Evolutionary conservation across 345 rosid genomes (phyloP).

Genomic region (Orychophragmus violaceus): DNA sequence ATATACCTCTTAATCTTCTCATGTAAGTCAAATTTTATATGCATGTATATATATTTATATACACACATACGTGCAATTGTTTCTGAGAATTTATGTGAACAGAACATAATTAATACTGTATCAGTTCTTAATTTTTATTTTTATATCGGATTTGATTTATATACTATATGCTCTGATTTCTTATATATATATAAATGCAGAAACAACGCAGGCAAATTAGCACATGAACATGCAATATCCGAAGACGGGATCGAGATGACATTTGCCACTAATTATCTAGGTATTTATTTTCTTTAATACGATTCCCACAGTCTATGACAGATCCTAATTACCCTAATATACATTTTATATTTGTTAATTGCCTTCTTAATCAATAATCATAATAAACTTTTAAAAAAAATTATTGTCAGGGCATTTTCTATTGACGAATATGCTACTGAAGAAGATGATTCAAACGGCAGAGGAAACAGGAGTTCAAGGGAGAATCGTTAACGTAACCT

Average conservation of each 20-base stretch:
- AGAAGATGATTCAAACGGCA: slow-evolving; percentile 76
- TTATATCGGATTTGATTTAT: not conserved
- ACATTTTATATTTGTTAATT: not conserved
- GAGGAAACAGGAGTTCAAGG: slow-evolving; percentile 57
- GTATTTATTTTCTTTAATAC: slow-evolving; percentile 32
- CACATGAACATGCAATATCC: slow-evolving; percentile 82
- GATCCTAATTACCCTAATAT: slow-evolving; percentile 14
- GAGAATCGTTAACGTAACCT: slow-evolving; percentile 82
- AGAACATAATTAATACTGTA: not conserved
- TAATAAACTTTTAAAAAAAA: too few species aligned
- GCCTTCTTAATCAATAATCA: not conserved
- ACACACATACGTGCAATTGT: slow-evolving; percentile 1
- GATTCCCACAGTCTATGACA: slow-evolving; percentile 22
- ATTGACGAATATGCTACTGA: slow-evolving; percentile 58
- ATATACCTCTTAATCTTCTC: slow-evolving; percentile 81
- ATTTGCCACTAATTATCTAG: slow-evolving; percentile 90
- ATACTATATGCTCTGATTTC: not conserved
- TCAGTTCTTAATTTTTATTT: not conserved
- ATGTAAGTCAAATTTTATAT: slow-evolving; percentile 38
- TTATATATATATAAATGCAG: slow-evolving; percentile 27
- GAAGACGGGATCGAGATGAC: slow-evolving; percentile 99
- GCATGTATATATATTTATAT: slow-evolving; percentile 9
- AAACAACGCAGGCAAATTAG: slow-evolving; percentile 92
- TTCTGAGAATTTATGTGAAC: not conserved
- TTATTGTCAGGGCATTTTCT: slow-evolving; percentile 59